Base-by-base conservation (phyloP, 192 early-diverging fungal genomes). In the Gamsiella multidivaricata region DNA sequence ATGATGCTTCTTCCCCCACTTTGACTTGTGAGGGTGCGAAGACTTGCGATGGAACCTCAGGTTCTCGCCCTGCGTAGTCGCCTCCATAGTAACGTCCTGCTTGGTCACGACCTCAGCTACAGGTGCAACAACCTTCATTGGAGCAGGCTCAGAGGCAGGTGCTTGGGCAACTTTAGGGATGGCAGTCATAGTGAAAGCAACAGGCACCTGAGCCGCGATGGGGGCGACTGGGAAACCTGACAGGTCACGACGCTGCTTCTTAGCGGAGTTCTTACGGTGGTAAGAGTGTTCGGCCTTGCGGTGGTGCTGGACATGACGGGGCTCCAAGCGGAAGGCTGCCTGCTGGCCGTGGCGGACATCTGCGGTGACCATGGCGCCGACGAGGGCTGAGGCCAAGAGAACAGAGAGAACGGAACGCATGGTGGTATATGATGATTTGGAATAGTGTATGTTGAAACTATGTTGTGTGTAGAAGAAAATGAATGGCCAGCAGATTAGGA, bases 391-490 rank as follows among this genome's bases (percentile, higher is more conserved):
- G 29, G 74, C 74, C 22, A 78, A 46, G 61, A 78, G 20, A 37
- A 53, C 61, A 18, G 74, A 78, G 49, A 69, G 51, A 33, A 69
- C 64, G 66, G 69, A 69, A 51, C 74, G 74, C 74, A 78, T 78
- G 28, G 37, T 52, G 47, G 26, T 50, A 56, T 33, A 52, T 1
- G 4, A 18, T 26, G 20, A 26, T 15, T 39, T 14, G 25, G 37
- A 22, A 12, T 52, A n/a, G 41, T n/a, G 33, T 32, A 20, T 32
- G 25, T 18, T 34, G 11, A 11, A 36, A 47, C 5, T 25, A 39
- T 39, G 32, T 56, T 22, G 17, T 37, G 33, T 18, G 22, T 10
- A 14, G 14, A 56, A 43, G 2, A 37, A 26, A n/a, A 17, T 12
- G 37, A 23, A 58, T 43, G 29, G 39, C 20, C 23, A 37, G 45